Base-by-base conservation (phyloP, 768 basidiomycete species). In the Obba rivulosa region DNA sequence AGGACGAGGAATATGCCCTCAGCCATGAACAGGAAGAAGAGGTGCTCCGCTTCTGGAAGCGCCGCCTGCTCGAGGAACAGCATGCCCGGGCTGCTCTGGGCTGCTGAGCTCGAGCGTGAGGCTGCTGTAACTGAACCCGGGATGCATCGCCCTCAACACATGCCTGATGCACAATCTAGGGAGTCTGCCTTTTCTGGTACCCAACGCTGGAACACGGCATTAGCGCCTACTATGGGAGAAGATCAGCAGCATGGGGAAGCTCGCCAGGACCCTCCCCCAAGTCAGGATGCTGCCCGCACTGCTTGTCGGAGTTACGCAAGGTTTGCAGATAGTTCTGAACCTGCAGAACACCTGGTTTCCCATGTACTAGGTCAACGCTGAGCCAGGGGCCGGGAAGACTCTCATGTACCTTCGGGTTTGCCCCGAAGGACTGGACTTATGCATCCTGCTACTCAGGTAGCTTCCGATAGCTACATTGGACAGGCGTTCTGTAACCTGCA, bases 361-460 rank as follows among this genome's bases (percentile, higher is more conserved):
- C 8, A 47, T 9, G 48, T 34, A 1, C 54, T 46, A 1, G 54
- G 51, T 24, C 54, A 54, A 2, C 46, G 20, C n/a, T 38, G 37
- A 20, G n/a, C 37, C 37, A 20, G 7, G 8, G 16, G 37, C 20
- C 7, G 7, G 37, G 37, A n/a, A 5, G 16, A 38, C 37, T 16
- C 5, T n/a, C 37, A 7, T 5, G n/a, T 8, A 38, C 37, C 14
- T 5, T 5, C 20, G 37, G 7, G 5, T 16, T n/a, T 8, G 14
- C 37, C 5, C 37, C 7, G 8, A 8, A 16, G 28, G 25, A 43
- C 18, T 20, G 23, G 18, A 7, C 13, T 24, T 13, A 34, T 41
- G 8, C 17, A 25, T 14, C 49, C 49, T 20, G 37, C 37, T 5
- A 38, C 37, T 16, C 37, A 38, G 37, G 20, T 38, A n/a, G 37